Conservation (phyloP, 176 grass and related monocot genomes). For the Miscanthus lutarioriparius region DNA sequence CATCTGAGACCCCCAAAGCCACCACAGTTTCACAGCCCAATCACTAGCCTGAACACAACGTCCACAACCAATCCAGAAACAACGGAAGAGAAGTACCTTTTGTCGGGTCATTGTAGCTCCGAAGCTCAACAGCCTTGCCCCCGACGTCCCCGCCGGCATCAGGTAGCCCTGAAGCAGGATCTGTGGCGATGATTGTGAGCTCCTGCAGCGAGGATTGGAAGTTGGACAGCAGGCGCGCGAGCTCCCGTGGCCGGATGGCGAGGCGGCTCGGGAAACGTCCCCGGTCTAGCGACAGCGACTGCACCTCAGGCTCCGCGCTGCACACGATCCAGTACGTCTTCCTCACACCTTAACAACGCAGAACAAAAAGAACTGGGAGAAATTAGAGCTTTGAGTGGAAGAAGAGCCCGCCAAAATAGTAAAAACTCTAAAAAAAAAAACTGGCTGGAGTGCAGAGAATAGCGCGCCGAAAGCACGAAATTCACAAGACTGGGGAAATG, state of each 20-base stretch:
- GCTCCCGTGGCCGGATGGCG: conserved; percentile 65
- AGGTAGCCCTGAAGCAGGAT: conserved; percentile 39
- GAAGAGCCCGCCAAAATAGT: neutral
- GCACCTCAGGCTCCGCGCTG: conserved; percentile 67
- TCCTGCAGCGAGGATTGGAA: conserved; percentile 97
- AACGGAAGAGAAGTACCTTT: conserved; percentile 49
- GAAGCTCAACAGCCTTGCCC: conserved; percentile 84
- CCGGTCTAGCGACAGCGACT: conserved; percentile 70
- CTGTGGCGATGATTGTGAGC: conserved; percentile 82
- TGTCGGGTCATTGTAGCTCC: conserved; percentile 85
- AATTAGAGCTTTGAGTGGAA: neutral
- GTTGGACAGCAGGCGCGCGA: conserved; percentile 77
- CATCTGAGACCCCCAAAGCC: conserved; percentile 50
- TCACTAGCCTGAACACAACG: neutral
- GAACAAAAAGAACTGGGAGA: neutral
- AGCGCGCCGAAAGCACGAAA: neutral
- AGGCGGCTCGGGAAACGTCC: conserved; percentile 68
- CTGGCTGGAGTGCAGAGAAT: conserved; percentile 14
- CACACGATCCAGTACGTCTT: conserved; percentile 88
- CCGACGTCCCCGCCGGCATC: conserved; percentile 42
- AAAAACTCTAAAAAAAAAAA: neutral
- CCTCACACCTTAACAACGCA: conserved; percentile 53
- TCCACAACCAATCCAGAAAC: neutral
- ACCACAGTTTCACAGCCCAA: conserved; percentile 26
- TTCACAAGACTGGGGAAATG: neutral